Evolutionary conservation across 768 basidiomycete genomes (phyloP).

Genomic region (Hydnum rufescens): DNA sequence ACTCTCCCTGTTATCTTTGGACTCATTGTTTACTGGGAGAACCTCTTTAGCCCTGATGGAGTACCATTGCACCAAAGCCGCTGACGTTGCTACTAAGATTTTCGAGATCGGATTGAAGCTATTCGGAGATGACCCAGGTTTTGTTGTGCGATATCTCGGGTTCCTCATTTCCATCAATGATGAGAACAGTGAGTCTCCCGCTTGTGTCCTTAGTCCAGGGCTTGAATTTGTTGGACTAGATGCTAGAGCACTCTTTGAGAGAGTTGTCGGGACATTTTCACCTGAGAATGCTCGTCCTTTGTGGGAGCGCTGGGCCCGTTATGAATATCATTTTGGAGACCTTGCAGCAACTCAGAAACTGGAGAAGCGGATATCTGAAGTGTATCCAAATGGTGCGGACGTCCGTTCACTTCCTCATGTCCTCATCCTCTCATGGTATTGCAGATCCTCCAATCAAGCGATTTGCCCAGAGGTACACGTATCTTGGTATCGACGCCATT

Average conservation of each 20-base stretch:
- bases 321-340: slow-evolving; percentile 93
- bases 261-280: slow-evolving; percentile 58
- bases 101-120: slow-evolving; percentile 83
- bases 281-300: slow-evolving; percentile 63
- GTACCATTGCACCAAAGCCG: slow-evolving; percentile 70
- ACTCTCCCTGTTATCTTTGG: not conserved
- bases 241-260: slow-evolving; percentile 88
- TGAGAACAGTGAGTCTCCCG: slow-evolving; percentile 46
- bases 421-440: no score
- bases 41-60: slow-evolving; percentile 65
- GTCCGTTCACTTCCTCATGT: not conserved
- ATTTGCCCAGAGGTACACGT: slow-evolving; percentile 67
- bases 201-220: slow-evolving; percentile 3
- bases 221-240: slow-evolving; percentile 30
- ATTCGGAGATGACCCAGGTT: slow-evolving; percentile 68
- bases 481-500: slow-evolving; percentile 72
- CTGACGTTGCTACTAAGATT: slow-evolving; percentile 66
- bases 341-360: slow-evolving; percentile 72
- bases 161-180: slow-evolving; percentile 93
- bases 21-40: not conserved
- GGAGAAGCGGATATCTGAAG: slow-evolving; percentile 73
- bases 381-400: slow-evolving; percentile 59
- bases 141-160: slow-evolving; percentile 70
- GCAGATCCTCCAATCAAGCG: slow-evolving; percentile 75
- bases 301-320: slow-evolving; percentile 92